Evolutionary conservation across 2,329 filamentous ascomycete species (phyloP), one percentile per base, ranked within the genome.

Genomic region (Keithomyces neogunnii): DNA sequence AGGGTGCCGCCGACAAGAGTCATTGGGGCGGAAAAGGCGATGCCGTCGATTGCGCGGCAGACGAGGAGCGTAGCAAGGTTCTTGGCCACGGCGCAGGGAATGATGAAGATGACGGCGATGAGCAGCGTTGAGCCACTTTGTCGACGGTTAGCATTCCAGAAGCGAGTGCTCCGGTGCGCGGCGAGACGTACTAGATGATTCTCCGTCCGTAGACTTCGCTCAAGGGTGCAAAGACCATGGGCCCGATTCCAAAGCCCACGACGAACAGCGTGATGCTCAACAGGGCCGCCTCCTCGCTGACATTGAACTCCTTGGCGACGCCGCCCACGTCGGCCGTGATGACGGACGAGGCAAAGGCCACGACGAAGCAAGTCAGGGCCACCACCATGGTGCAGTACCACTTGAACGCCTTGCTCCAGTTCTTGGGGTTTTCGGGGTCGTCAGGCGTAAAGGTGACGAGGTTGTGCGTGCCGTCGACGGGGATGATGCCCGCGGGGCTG

Each of bases 341-440:
- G 57, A 95, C 84, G 48, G 83, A 82, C 47, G 84, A 89, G 29
- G 75, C 73, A 52, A 89, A 81, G 0, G 85, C 84, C 44, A 88
- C 85, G 40, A 87, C 83, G 62, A 89, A 89, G 62, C 85, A 89
- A 2, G 85, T 88, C 28, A 80, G 56, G 1, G 89, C 86, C 0
- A 95, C 88, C 13, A 89, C 82, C 85, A 95, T 89, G 29, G 89
- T 96, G 62, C 81, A 85, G 62, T 85, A 88, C 88, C 88, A 92
- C 69, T 91, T 93, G 66, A 73, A 85, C 1, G 69, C 72, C 66
- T 89, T 89, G 51, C 78, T 81, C 87, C 87, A 93, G 67, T 92
- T 93, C 75, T 92, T 92, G 0, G 89, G 88, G 61, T 92, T 92
- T 56, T 84, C 86, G 0, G 81, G 78, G 63, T 93, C 88, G 53